These are phyloP conservation scores for Phaeosphaeriaceae sp. DNA, from an alignment of 2,329 filamentous ascomycete species.

Conservation along the genomic window DNA sequence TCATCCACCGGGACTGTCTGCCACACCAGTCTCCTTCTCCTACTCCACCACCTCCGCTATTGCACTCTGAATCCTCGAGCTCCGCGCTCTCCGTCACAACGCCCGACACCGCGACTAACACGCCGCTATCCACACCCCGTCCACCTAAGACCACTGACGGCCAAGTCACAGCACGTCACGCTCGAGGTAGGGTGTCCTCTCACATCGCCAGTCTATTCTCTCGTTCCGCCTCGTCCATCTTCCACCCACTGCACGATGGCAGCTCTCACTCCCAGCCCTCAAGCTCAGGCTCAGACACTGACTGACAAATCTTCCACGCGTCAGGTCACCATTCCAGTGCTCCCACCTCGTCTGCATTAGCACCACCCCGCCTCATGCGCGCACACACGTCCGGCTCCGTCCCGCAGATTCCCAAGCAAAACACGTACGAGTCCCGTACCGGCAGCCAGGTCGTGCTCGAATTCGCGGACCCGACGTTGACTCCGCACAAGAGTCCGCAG, in stretches of 20 bases:
- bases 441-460: constrained; percentile 26
- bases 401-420: constrained; percentile 3
- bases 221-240: constrained; percentile 1
- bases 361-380: background rate
- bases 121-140: constrained; percentile 4
- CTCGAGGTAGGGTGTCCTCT: constrained; percentile 19
- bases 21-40: background rate
- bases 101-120: constrained; percentile 5
- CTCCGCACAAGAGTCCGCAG: constrained; percentile 6
- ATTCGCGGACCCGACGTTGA: constrained; percentile 29
- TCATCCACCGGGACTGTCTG: background rate
- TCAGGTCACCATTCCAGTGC: constrained; percentile 22
- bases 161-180: constrained; percentile 12
- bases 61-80: background rate
- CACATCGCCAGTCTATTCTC: constrained; percentile 6
- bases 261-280: background rate
- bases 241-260: constrained; percentile 2
- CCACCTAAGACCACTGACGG: background rate
- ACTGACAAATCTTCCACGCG: background rate
- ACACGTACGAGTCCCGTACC: constrained; percentile 22
- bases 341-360: constrained; percentile 6
- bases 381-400: background rate
- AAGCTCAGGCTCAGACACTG: constrained; percentile 6
- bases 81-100: background rate
- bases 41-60: background rate